A percentile compares a stretch with the other conserved stretches of the same genome.
These are phyloP conservation scores for Neostapfia colusana DNA, from an alignment of 176 grass and related monocot species.

Conservation along the genomic window DNA sequence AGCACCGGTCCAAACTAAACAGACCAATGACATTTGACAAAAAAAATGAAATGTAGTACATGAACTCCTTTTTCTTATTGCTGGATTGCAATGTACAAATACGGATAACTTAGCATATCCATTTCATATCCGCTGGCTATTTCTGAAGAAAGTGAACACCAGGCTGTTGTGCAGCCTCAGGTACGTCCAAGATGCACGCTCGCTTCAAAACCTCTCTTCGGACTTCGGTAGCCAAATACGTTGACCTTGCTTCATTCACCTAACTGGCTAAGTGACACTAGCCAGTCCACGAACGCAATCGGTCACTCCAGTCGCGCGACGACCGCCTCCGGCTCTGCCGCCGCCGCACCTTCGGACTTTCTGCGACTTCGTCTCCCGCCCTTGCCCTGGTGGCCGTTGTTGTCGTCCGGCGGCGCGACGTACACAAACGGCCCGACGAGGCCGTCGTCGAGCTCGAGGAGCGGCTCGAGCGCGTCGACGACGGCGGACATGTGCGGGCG, in stretches of 20 bases:
- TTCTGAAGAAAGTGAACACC: background rate
- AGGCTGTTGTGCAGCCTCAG: conserved; percentile 3
- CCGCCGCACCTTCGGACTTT: background rate
- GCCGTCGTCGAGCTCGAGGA: conserved; percentile 61
- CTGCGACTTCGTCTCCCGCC: conserved; percentile 30
- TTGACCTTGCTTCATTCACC: background rate
- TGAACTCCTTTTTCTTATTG: background rate
- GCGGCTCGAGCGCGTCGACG: conserved; percentile 66
- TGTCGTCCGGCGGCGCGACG: conserved; percentile 37
- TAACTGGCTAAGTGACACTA: no score
- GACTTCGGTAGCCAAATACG: background rate
- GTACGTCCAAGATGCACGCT: conserved; percentile 11
- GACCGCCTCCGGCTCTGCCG: background rate
- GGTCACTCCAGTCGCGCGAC: conserved; percentile 18
- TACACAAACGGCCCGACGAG: conserved; percentile 60
- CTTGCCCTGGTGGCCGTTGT: background rate
- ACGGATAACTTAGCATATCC: background rate
- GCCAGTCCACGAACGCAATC: background rate
- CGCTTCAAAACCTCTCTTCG: conserved; percentile 8
- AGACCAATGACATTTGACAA: no score
- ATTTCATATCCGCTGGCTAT: background rate
- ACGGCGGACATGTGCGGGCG: conserved; percentile 72
- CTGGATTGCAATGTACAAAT: background rate
- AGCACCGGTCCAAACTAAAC: background rate
- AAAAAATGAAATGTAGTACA: background rate